Base-by-base conservation (phyloP, 805 yeast genomes). In the Ogataea populi-albae region DNA sequence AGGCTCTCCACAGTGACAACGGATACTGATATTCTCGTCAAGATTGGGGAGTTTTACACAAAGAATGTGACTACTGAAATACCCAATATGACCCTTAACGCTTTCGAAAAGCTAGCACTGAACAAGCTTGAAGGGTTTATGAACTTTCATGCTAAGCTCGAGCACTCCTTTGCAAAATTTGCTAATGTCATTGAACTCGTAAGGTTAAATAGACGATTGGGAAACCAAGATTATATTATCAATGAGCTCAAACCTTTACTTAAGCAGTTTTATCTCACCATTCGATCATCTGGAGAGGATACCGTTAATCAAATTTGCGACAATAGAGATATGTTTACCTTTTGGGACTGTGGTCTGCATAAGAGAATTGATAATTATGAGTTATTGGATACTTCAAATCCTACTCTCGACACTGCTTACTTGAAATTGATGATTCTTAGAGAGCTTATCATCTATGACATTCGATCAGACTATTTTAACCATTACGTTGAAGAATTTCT, bases 121-220 rank as follows among this genome's bases (percentile, higher is more conserved):
- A 78, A 80, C 40, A 88, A 87, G 53, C 50, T 87, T 12, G 66
- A 70, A 19, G 81, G 87, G 1, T 76, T 87, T 57, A 49, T 82
- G 14, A 77, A 77, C 15, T 78, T 89, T 45, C 75, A 75, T 11
- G 50, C 57, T 9, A 66, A 78, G 32, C 46, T 86, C 29, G 49
- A 59, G 3, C 57, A 65, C 32, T 85, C 95, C 1, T 43, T 71
- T 21, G 62, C 72, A 6, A 65, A 65, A 41, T 66, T 66, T 50
- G 48, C 66, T 15, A 51, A 63, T 10, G 40, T 62, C 27, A 37
- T 65, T 19, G 64, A 60, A 31, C 47, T 64, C 22, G 40, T 68
- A 23, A 64, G 62, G 45, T 47, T 50, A 26, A 46, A 57, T 7
- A 58, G 71, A 38, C 45, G 67, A 18, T 44, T 51, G 8, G 60